phyloP scores from a whole-genome alignment of 2,329 filamentous ascomycete genomes.

The Trichoderma hamatum region DNA sequence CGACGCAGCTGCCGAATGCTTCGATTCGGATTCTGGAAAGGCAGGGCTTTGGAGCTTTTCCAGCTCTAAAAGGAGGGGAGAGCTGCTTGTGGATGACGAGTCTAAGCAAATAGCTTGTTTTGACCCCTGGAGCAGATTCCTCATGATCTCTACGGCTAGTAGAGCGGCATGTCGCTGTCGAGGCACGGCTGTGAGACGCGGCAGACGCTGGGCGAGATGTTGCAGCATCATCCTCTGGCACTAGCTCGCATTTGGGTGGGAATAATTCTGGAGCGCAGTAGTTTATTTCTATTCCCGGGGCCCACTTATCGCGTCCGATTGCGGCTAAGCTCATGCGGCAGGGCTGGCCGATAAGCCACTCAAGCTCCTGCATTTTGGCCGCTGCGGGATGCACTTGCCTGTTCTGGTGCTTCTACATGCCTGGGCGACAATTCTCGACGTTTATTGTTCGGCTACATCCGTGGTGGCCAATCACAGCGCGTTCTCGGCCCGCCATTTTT shows the following conservation, averaged over 20 bases:
- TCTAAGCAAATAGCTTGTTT: not conserved
- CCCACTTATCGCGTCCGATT: not conserved
- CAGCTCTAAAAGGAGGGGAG: not conserved
- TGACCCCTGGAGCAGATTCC: not conserved
- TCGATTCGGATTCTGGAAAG: not conserved
- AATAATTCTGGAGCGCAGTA: constrained; percentile 5
- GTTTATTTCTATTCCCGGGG: not conserved
- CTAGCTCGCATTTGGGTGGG: not conserved
- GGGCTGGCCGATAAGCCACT: constrained; percentile 9
- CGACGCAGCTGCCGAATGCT: not conserved
- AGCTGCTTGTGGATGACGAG: not conserved
- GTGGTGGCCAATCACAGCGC: constrained; percentile 11
- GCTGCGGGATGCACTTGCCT: constrained; percentile 1
- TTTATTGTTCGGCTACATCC: constrained; percentile 17
- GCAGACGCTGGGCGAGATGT: not conserved
- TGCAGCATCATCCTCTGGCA: not conserved
- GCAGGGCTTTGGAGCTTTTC: not conserved
- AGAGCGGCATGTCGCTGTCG: not conserved
- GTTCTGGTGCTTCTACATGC: not conserved
- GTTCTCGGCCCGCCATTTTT: not conserved
- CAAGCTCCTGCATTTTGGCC: not conserved
- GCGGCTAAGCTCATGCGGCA: not conserved
- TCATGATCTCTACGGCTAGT: not conserved
- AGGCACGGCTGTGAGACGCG: not conserved
- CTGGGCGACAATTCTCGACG: not conserved